Base-by-base conservation (phyloP, 2,329 filamentous ascomycete species). In the Aspergillus sergii region DNA sequence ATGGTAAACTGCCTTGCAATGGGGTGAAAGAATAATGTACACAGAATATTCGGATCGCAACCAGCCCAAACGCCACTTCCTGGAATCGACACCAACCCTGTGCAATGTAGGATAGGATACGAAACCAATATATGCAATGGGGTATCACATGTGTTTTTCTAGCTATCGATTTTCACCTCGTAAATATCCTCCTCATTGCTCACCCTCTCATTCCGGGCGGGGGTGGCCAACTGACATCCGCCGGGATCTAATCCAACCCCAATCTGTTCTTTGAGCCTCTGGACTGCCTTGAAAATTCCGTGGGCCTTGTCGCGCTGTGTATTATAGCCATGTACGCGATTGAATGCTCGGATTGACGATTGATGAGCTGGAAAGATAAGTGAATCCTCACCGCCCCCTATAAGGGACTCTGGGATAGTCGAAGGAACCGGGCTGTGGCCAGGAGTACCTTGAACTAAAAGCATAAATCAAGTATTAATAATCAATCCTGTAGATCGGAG, bases 221-320 rank as follows among this genome's bases (percentile, higher is more conserved):
- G 79, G 36, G 82, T 88, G 4, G 82, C 85, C 7, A 88, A 73
- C 26, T 79, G 82, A 46, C 81, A 81, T 5, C 86, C 86, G 46
- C 81, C 82, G 51, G 80, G 78, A 60, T 86, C 85, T 68, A 88
- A 77, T 0, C 82, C 84, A 4, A 83, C 79, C 3, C 86, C 86
- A 65, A 86, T 76, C 26, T 78, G 76, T 56, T 76, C 77, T 71
- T 87, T 87, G 64, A 81, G 81, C 50, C 79, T 77, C 39, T 81
- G 76, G 39, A 87, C 75, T 10, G 81, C 80, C 58, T 77, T 74
- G 19, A 82, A 68, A 3, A 82, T 76, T 54, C 82, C 78, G 46
- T 74, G 69, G 4, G 83, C 83, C 58, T 83, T 82, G 23, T 83
- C 73, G 60, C 81, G 78, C n/a, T 79, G 74, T 0, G 75, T 77